A percentile compares a stretch with the other conserved stretches of the same genome.
These are phyloP conservation scores for Claviceps fusiformis DNA, from an alignment of 2,329 filamentous ascomycete genomes.

Conservation along the genomic window DNA sequence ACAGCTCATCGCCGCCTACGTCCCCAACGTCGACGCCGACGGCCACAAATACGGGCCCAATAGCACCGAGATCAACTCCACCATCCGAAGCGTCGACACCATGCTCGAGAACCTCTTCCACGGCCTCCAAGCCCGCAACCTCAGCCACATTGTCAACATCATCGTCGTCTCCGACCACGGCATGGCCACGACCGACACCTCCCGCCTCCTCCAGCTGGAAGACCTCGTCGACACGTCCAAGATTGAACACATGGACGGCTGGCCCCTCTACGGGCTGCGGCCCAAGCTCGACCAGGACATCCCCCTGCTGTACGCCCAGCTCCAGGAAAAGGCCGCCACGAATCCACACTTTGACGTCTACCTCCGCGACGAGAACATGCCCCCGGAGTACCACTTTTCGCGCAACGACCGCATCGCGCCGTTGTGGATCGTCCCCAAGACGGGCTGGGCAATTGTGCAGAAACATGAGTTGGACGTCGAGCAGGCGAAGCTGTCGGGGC, in stretches of 20 bases:
- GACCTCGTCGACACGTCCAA: conserved; percentile 67
- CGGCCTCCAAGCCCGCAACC: conserved; percentile 66
- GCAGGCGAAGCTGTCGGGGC: conserved; percentile 47
- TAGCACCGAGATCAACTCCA: conserved; percentile 73
- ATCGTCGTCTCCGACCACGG: conserved; percentile 96
- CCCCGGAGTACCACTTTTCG: conserved; percentile 79
- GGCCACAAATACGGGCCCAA: conserved; percentile 88
- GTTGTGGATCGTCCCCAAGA: conserved; percentile 83
- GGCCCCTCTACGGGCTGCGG: conserved; percentile 82
- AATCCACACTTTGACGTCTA: conserved; percentile 75
- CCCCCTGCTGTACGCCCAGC: conserved; percentile 49
- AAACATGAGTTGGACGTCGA: conserved; percentile 63
- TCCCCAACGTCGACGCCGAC: conserved; percentile 78
- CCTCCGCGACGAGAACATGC: conserved; percentile 77
- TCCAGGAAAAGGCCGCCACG: conserved; percentile 39
- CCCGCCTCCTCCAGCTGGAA: conserved; percentile 76
- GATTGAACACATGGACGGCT: conserved; percentile 79
- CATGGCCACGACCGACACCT: conserved; percentile 83
- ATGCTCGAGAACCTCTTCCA: conserved; percentile 69
- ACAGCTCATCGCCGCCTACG: conserved; percentile 86
- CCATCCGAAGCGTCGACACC: conserved; percentile 64
- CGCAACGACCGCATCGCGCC: conserved; percentile 84
- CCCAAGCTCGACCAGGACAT: conserved; percentile 59
- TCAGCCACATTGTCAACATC: conserved; percentile 83
- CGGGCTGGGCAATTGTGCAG: conserved; percentile 83